Percentiles rank a stretch among this genome's conserved stretches.
Evolutionary conservation across 768 basidiomycete species (phyloP).

Genomic region (Rhodotorula diobovata): DNA sequence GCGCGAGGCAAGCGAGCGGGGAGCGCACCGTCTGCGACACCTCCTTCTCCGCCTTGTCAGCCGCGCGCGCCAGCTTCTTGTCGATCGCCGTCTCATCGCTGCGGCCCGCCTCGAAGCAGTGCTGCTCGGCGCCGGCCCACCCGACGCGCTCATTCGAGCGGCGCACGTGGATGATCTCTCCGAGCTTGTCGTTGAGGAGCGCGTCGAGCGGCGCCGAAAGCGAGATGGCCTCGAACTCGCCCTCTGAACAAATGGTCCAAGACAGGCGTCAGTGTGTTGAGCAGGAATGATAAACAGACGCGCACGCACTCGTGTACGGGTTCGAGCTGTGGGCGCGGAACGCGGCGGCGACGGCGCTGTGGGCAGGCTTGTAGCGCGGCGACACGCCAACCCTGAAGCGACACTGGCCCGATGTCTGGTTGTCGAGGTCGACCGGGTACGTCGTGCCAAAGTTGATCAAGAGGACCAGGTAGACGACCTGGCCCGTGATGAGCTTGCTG

Average conservation of each 20-base stretch:
- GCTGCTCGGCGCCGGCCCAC: slow-evolving; percentile 65
- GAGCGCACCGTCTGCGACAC: slow-evolving; percentile 41
- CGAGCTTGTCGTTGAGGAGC: slow-evolving; percentile 58
- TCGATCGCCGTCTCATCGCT: slow-evolving; percentile 26
- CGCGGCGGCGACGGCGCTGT: slow-evolving; percentile 48
- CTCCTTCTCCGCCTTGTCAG: slow-evolving; percentile 50
- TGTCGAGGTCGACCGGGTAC: slow-evolving; percentile 55
- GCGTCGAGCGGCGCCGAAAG: slow-evolving; percentile 63
- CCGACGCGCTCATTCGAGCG: slow-evolving; percentile 55
- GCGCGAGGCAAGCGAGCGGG: neutral
- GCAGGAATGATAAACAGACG: slow-evolving; percentile 9
- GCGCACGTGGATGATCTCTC: slow-evolving; percentile 57
- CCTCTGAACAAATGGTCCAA: slow-evolving; percentile 2
- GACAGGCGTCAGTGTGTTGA: slow-evolving; percentile 47
- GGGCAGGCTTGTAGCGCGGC: slow-evolving; percentile 59
- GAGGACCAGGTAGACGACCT: slow-evolving; percentile 59
- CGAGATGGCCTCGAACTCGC: slow-evolving; percentile 59
- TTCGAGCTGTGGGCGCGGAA: slow-evolving; percentile 56
- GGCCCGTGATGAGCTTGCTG: slow-evolving; percentile 57
- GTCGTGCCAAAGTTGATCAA: slow-evolving; percentile 58
- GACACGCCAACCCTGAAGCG: slow-evolving; percentile 63
- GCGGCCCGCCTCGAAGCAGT: slow-evolving; percentile 54
- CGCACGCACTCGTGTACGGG: slow-evolving; percentile 50
- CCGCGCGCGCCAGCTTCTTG: slow-evolving; percentile 49
- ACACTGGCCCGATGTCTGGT: slow-evolving; percentile 53